These are phyloP conservation scores for Arthrobotrys entomopaga DNA, from an alignment of 2,329 filamentous ascomycete species.

Conservation along the genomic window DNA sequence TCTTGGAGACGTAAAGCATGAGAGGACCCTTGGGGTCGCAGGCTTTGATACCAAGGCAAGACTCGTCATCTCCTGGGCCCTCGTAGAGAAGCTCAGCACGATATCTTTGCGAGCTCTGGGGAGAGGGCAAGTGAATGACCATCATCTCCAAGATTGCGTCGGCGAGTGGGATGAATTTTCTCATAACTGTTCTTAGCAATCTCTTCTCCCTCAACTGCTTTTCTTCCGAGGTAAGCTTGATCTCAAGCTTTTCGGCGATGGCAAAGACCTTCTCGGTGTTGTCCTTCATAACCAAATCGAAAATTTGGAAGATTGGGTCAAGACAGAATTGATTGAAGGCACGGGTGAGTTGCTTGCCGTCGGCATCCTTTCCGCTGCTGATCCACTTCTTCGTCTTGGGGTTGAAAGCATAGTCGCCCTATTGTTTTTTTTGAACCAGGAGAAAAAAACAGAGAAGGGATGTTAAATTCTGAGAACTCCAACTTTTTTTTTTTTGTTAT, in stretches of 20 bases:
- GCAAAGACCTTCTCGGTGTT: slow-evolving; percentile 83
- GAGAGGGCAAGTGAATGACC: slow-evolving; percentile 98
- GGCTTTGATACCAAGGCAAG: slow-evolving; percentile 96
- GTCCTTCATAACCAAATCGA: slow-evolving; percentile 79
- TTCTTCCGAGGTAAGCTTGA: slow-evolving; percentile 89
- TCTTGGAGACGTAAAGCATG: slow-evolving; percentile 99
- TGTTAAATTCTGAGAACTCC: no score
- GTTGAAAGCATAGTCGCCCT: slow-evolving; percentile 99
- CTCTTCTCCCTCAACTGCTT: slow-evolving; percentile 95
- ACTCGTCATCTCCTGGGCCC: slow-evolving; percentile 91
- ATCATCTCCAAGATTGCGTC: slow-evolving; percentile 99
- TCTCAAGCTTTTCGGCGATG: slow-evolving; percentile 90
- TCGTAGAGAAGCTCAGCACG: slow-evolving; percentile 99
- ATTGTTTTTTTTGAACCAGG: slow-evolving; percentile 57
- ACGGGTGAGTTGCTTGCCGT: slow-evolving; percentile 92
- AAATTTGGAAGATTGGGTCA: slow-evolving; percentile 71
- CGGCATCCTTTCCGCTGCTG: slow-evolving; percentile 77
- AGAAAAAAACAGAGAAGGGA: no score
- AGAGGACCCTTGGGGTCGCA: slow-evolving; percentile 97
- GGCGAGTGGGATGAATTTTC: slow-evolving; percentile 97
- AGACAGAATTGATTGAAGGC: slow-evolving; percentile 99
- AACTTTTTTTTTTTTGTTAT: not conserved
- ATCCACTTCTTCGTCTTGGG: slow-evolving; percentile 99
- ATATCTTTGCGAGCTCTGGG: slow-evolving; percentile 94
- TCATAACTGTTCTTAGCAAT: slow-evolving; percentile 97